Percentiles rank a stretch among this genome's conserved stretches.
These are phyloP conservation scores for Stagonosporopsis rhizophila DNA, from an alignment of 2,329 filamentous ascomycete genomes.

Conservation along the genomic window DNA sequence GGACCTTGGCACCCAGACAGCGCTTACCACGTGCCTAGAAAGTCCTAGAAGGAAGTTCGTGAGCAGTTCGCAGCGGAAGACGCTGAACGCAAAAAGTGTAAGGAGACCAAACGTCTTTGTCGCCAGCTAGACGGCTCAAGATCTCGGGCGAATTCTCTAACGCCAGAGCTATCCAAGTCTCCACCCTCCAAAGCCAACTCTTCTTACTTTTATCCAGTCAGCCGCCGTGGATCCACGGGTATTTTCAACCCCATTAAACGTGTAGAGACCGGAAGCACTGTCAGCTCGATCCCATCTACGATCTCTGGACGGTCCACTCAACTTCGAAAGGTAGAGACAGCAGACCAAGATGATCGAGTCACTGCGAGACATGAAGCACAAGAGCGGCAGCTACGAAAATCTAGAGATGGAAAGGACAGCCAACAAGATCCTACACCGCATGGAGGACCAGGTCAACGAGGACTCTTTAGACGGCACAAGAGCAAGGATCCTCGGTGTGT, in stretches of 20 bases:
- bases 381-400: slow-evolving; percentile 40
- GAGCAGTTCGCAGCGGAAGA: slow-evolving; percentile 2
- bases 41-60: slow-evolving; percentile 14
- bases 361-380: slow-evolving; percentile 46
- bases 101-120: slow-evolving; percentile 13
- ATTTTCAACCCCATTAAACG: slow-evolving; percentile 12
- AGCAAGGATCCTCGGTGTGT: slow-evolving; percentile 42
- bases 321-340: slow-evolving; percentile 20
- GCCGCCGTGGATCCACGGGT: background rate
- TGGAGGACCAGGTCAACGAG: slow-evolving; percentile 45
- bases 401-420: slow-evolving; percentile 40
- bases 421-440: slow-evolving; percentile 42
- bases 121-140: slow-evolving; percentile 35
- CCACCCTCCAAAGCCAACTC: slow-evolving; percentile 21
- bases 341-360: slow-evolving; percentile 41
- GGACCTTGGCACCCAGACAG: slow-evolving; percentile 18
- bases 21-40: slow-evolving; percentile 13
- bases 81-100: slow-evolving; percentile 13
- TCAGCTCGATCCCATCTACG: slow-evolving; percentile 17
- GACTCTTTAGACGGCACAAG: slow-evolving; percentile 44
- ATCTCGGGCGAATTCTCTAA: slow-evolving; percentile 24
- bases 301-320: slow-evolving; percentile 17
- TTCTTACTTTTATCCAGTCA: background rate
- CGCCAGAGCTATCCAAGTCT: slow-evolving; percentile 9
- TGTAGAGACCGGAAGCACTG: slow-evolving; percentile 17